Conservation (phyloP, 169 alveolate species). For the Cryptosporidium meleagridis region DNA sequence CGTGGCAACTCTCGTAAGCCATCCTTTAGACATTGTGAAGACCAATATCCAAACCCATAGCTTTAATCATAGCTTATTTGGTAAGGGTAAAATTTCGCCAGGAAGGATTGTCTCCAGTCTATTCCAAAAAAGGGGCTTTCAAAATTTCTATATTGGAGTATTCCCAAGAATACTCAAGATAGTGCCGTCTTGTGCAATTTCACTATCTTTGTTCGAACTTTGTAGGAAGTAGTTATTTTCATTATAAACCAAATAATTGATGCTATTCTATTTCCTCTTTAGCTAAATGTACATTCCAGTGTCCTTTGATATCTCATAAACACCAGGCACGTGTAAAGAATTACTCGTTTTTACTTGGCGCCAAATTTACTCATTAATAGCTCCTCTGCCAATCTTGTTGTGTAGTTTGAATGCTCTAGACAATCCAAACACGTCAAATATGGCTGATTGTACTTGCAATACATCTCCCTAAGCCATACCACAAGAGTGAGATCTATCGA, state of each 20-base stretch:
- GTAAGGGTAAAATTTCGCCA: constrained; percentile 37
- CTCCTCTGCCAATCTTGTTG: constrained; percentile 57
- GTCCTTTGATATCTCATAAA: not conserved
- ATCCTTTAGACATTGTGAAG: constrained; percentile 76
- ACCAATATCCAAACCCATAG: constrained; percentile 78
- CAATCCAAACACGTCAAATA: constrained; percentile 13
- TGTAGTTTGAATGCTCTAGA: constrained; percentile 18
- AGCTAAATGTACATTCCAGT: not conserved
- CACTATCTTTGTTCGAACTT: constrained; percentile 56
- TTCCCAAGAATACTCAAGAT: constrained; percentile 77
- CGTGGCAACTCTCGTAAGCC: constrained; percentile 76
- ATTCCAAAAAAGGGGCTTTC: constrained; percentile 67
- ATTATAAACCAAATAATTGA: not conserved
- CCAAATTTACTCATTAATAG: constrained; percentile 13
- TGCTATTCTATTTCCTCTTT: not conserved
- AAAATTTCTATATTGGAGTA: constrained; percentile 76
- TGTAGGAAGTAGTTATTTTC: not conserved
- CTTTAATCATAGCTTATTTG: constrained; percentile 72
- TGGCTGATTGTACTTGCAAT: constrained; percentile 20
- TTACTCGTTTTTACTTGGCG: not conserved
- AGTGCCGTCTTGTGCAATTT: constrained; percentile 79
- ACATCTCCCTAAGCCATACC: constrained; percentile 67
- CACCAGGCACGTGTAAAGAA: not conserved
- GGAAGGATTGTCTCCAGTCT: not conserved
- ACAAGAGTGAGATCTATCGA: constrained; percentile 48